Evolutionary conservation across 108 stramenopile genomes (phyloP).

Genomic region (Cyclotella cryptica): DNA sequence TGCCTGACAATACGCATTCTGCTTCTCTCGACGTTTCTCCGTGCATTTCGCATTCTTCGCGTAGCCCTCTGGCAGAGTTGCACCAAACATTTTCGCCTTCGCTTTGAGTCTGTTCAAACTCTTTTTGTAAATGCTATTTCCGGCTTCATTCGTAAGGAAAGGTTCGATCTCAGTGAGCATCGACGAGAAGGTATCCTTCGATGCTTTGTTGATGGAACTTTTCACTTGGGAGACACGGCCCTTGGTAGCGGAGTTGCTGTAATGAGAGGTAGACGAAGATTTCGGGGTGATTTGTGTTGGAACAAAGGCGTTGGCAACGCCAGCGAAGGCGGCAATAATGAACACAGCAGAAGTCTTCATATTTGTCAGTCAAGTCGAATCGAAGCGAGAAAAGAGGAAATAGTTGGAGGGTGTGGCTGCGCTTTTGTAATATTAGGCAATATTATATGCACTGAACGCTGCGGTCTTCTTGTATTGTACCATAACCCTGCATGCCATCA

Average conservation of each 20-base stretch:
- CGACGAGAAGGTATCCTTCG: conserved; percentile 60
- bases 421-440: no score
- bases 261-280: conserved; percentile 10
- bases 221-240: conserved; percentile 30
- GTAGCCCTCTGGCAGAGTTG: conserved; percentile 53
- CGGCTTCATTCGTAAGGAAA: conserved; percentile 65
- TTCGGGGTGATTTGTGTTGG: background rate
- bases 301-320: conserved; percentile 12
- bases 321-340: conserved; percentile 1
- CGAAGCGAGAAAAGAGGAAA: no score
- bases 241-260: background rate
- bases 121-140: conserved; percentile 63
- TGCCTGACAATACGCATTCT: conserved; percentile 61
- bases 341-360: conserved; percentile 12
- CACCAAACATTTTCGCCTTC: conserved; percentile 56
- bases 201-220: conserved; percentile 43
- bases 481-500: no score
- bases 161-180: conserved; percentile 62
- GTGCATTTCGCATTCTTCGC: conserved; percentile 71
- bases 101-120: conserved; percentile 54
- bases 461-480: no score
- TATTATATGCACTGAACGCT: no score
- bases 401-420: no score
- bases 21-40: conserved; percentile 61
- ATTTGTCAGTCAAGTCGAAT: background rate